phyloP scores from a whole-genome alignment of 1,284 basidiomycete genomes.

The Sporisorium reilianum region DNA sequence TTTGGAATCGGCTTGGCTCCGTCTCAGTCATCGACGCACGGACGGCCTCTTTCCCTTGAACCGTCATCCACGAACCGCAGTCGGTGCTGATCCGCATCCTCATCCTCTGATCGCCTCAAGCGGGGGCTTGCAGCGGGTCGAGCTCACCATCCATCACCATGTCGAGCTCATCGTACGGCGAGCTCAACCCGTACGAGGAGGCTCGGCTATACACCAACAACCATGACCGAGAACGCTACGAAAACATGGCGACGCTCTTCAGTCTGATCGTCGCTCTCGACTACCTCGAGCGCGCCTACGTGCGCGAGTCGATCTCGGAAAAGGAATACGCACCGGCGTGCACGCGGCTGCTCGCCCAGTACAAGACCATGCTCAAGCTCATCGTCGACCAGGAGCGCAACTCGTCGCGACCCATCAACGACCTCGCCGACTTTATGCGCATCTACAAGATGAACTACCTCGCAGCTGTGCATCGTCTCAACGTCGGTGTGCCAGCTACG shows the following conservation, averaged over 20 bases:
- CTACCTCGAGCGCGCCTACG: constrained; percentile 94
- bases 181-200: constrained; percentile 74
- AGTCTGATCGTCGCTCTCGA: constrained; percentile 91
- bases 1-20: not conserved
- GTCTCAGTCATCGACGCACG: not conserved
- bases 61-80: not conserved
- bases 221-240: constrained; percentile 88
- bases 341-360: constrained; percentile 89
- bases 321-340: constrained; percentile 97
- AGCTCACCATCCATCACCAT: constrained; percentile 1
- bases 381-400: constrained; percentile 81
- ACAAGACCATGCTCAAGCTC: constrained; percentile 95
- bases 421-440: constrained; percentile 80
- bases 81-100: not conserved
- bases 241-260: constrained; percentile 88
- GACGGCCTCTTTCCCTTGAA: not conserved
- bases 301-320: constrained; percentile 86
- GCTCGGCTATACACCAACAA: constrained; percentile 88
- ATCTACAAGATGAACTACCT: constrained; percentile 95
- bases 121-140: not conserved
- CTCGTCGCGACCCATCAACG: constrained; percentile 46
- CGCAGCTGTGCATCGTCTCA: constrained; percentile 88
- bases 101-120: not conserved
- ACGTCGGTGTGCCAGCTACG: constrained; percentile 94
- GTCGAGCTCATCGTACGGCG: constrained; percentile 41